Percentiles rank a stretch among this genome's conserved stretches.
Evolutionary conservation across 2,329 filamentous ascomycete species (phyloP).

Genomic region (Orbilia javanica): DNA sequence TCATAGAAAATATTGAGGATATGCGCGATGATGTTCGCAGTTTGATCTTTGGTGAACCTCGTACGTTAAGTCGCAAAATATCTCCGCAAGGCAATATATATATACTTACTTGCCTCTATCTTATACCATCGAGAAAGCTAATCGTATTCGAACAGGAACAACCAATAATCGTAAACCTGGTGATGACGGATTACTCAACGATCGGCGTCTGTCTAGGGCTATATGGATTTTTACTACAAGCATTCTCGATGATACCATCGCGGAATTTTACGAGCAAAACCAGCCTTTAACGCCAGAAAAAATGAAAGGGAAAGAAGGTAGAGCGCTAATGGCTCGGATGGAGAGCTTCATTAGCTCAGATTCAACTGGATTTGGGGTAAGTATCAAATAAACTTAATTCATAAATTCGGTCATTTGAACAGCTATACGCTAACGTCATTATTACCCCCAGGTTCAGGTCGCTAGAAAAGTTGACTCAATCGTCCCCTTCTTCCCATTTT

Average conservation of each 20-base stretch:
- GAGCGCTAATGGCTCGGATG: neutral
- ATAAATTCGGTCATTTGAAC: no score
- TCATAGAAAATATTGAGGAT: neutral
- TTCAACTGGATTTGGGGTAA: neutral
- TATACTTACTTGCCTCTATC: no score
- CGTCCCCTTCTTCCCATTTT: slow-evolving; percentile 67
- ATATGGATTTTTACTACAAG: neutral
- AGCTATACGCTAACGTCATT: neutral
- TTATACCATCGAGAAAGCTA: no score
- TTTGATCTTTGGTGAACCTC: neutral
- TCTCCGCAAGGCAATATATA: neutral
- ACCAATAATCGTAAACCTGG: no score
- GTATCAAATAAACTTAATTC: neutral
- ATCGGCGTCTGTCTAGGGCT: neutral
- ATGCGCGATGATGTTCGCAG: neutral
- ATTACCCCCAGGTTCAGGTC: slow-evolving; percentile 60
- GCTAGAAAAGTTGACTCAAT: slow-evolving; percentile 66
- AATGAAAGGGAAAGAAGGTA: neutral
- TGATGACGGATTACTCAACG: no score
- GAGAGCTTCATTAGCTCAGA: neutral
- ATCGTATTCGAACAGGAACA: no score
- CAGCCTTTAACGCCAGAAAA: neutral
- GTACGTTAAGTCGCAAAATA: neutral
- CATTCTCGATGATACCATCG: neutral
- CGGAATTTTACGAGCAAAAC: neutral